Conservation (phyloP, 495 filamentous ascomycete genomes). For the Aspergillus steynii region DNA sequence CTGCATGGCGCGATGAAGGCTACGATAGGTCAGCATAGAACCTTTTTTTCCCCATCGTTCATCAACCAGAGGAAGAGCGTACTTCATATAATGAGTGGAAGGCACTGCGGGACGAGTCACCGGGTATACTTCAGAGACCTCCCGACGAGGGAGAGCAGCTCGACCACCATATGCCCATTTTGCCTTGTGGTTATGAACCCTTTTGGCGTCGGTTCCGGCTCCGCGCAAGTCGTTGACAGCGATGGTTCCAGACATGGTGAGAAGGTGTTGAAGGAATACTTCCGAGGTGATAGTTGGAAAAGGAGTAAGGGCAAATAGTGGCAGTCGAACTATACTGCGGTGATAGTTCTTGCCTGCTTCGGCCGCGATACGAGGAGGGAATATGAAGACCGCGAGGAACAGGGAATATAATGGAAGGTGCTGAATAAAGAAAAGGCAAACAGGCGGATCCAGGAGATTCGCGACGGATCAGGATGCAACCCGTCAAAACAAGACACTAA, state of each 20-base stretch:
- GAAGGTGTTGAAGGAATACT: neutral
- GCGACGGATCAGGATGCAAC: neutral
- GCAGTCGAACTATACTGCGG: neutral
- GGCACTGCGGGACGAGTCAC: slow-evolving; percentile 33
- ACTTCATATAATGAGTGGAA: slow-evolving; percentile 18
- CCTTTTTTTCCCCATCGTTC: slow-evolving; percentile 1
- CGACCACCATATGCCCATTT: slow-evolving; percentile 55
- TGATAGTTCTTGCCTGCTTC: neutral
- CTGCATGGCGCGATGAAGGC: slow-evolving; percentile 16
- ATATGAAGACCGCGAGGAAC: neutral
- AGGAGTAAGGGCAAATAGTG: neutral
- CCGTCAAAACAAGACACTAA: neutral
- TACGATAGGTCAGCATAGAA: slow-evolving; percentile 9
- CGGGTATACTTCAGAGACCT: slow-evolving; percentile 13
- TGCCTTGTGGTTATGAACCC: slow-evolving; percentile 51
- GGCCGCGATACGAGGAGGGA: neutral
- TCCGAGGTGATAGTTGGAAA: neutral
- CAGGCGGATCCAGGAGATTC: no score
- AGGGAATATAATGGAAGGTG: neutral
- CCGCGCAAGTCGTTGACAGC: slow-evolving; percentile 25
- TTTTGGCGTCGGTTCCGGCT: slow-evolving; percentile 36
- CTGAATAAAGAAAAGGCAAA: neutral
- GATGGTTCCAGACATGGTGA: slow-evolving; percentile 20
- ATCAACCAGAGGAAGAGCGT: slow-evolving; percentile 3
- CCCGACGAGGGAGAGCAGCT: slow-evolving; percentile 9